Percentiles rank a stretch among this genome's conserved stretches.
Evolutionary conservation across 495 filamentous ascomycete genomes (phyloP).

Genomic region (Penicillium maclennaniae): DNA sequence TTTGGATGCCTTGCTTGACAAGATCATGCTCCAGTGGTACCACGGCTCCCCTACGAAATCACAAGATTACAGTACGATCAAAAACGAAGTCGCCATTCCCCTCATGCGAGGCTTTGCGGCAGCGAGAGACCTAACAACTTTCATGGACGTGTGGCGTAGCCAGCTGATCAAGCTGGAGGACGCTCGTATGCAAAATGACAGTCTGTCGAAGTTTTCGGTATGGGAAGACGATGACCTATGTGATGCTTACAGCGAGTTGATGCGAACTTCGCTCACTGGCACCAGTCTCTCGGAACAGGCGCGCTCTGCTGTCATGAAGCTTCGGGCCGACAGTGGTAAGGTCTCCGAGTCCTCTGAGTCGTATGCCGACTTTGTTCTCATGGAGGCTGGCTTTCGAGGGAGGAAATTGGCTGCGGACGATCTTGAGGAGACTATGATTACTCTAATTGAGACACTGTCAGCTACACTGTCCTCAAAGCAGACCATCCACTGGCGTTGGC

Average conservation of each 20-base stretch:
- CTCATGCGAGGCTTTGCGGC: slow-evolving; percentile 60
- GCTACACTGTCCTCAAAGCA: slow-evolving; percentile 35
- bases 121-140: slow-evolving; percentile 61
- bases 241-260: slow-evolving; percentile 33
- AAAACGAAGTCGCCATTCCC: slow-evolving; percentile 47
- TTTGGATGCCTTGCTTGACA: slow-evolving; percentile 40
- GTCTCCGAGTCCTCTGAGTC: slow-evolving; percentile 28
- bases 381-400: slow-evolving; percentile 36
- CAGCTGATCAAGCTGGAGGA: slow-evolving; percentile 52
- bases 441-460: slow-evolving; percentile 26
- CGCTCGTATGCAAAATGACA: slow-evolving; percentile 28
- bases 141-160: slow-evolving; percentile 62
- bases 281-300: slow-evolving; percentile 31
- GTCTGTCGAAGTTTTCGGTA: slow-evolving; percentile 31
- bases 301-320: slow-evolving; percentile 28
- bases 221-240: slow-evolving; percentile 65
- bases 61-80: slow-evolving; percentile 30
- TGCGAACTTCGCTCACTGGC: slow-evolving; percentile 34
- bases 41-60: slow-evolving; percentile 6
- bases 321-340: slow-evolving; percentile 27
- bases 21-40: slow-evolving; percentile 38
- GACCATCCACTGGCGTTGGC: slow-evolving; percentile 43
- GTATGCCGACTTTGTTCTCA: slow-evolving; percentile 37
- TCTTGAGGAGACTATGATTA: slow-evolving; percentile 21
- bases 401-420: slow-evolving; percentile 22